A percentile compares a stretch with the other conserved stretches of the same genome.
Conservation (phyloP, 2,329 filamentous ascomycete genomes). For the Nannizziopsis barbatae region DNA sequence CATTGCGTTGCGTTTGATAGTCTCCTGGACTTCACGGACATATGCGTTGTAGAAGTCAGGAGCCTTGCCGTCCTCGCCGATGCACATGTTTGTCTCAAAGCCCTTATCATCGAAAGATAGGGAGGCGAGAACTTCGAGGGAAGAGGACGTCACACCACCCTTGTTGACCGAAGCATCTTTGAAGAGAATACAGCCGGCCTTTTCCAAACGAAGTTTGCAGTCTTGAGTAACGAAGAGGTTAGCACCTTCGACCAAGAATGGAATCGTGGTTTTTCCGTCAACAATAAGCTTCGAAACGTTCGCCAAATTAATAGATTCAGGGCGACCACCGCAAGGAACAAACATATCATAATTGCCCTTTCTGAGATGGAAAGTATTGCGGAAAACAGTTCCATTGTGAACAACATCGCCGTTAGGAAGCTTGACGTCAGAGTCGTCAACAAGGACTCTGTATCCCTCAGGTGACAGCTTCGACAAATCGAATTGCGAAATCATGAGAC, state of each 20-base stretch:
- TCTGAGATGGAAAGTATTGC: constrained; percentile 92
- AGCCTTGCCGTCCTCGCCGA: constrained; percentile 60
- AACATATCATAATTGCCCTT: constrained; percentile 69
- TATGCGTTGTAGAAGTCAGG: constrained; percentile 90
- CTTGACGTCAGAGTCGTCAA: constrained; percentile 81
- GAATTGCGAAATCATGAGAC: constrained; percentile 82
- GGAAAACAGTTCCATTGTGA: constrained; percentile 86
- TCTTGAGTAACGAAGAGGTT: constrained; percentile 99
- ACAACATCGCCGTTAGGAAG: constrained; percentile 78
- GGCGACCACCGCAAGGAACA: constrained; percentile 90
- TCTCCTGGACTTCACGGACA: constrained; percentile 80
- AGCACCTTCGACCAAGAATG: constrained; percentile 94
- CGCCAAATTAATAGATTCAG: constrained; percentile 89
- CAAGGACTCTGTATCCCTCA: constrained; percentile 80
- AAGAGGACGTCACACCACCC: constrained; percentile 94
- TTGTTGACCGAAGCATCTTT: constrained; percentile 99
- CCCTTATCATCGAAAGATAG: constrained; percentile 83
- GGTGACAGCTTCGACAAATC: constrained; percentile 74
- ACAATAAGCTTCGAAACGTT: constrained; percentile 79
- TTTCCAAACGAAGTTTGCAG: constrained; percentile 86
- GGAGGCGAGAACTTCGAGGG: constrained; percentile 86
- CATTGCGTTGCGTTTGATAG: constrained; percentile 79
- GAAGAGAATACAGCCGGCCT: constrained; percentile 88
- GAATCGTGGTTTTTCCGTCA: constrained; percentile 74
- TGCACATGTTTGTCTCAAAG: constrained; percentile 91